phyloP scores from a whole-genome alignment of 441 rosid genomes.

The Jatropha podagrica region DNA sequence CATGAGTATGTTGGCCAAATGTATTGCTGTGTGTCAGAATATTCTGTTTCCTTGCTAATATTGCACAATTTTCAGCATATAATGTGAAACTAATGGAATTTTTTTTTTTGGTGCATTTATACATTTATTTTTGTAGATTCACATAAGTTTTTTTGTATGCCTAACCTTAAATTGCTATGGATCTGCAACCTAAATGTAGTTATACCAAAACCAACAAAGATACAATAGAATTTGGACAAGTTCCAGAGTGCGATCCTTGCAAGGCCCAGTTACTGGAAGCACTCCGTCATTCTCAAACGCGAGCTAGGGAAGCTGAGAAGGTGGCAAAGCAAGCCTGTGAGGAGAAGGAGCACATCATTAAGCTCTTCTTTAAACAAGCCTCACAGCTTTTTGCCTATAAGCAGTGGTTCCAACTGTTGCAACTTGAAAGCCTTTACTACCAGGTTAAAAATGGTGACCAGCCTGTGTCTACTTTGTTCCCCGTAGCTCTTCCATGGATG shows the following conservation, averaged over 20 bases:
- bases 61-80: background rate
- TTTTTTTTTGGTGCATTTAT: background rate
- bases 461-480: conserved; percentile 50
- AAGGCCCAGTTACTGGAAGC: conserved; percentile 89
- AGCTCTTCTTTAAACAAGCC: conserved; percentile 88
- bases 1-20: no score
- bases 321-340: conserved; percentile 76
- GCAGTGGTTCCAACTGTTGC: conserved; percentile 86
- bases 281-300: conserved; percentile 87
- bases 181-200: conserved; percentile 35
- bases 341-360: conserved; percentile 78
- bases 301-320: conserved; percentile 96
- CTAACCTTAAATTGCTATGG: conserved; percentile 1
- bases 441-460: conserved; percentile 58
- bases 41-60: background rate
- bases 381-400: conserved; percentile 90
- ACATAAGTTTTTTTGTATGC: background rate
- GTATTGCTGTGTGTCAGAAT: no score
- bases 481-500: conserved; percentile 48
- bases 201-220: conserved; percentile 36
- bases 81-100: background rate
- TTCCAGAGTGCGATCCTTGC: conserved; percentile 50
- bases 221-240: conserved; percentile 28
- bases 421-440: conserved; percentile 66
- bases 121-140: background rate